Base-by-base conservation (phyloP, 495 filamentous ascomycete genomes). In the Penicillium ochrochloron region DNA sequence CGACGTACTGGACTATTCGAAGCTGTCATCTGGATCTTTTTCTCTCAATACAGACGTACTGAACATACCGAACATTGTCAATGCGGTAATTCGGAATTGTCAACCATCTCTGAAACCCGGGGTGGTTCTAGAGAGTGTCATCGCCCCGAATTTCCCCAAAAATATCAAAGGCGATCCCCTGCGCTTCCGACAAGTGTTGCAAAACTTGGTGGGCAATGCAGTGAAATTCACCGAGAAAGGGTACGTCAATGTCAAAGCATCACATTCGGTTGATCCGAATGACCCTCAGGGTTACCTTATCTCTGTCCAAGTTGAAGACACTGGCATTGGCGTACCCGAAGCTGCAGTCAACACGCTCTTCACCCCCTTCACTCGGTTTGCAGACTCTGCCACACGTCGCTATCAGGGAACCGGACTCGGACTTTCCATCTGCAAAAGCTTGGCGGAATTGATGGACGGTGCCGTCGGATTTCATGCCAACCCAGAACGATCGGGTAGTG, bases 1-100 rank as follows among this genome's bases (percentile, higher is more conserved):
- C 62, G 92, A 96, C 66, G 94, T 95, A 41, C 79, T 96, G 3
- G 93, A 96, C 71, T 89, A 94, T 66, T 94, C 91, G 3, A 96
- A 96, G 69, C 85, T 96, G 19, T 93, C 94, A 63, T 91, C 89
- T 12, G 92, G 91, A 5, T 90, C 91, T 48, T 97, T 96, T 68
- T 90, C 88, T 6, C 79, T 96, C 14, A 87, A 86, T 6, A 73
- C 90, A 1, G 85, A 94, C n/a, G 83, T 94, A 0, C 75, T 86
- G 35, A 87, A 94, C 65, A 84, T 94, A 19, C 82, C 80, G 59
- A 79, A 73, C 48, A 80, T 88, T 60, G 71, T 86, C 31, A 75
- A 74, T 1, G 85, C 85, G 0, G 84, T 89, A 0, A 73, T 85
- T 2, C 81, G 85, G 5, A 82, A 79, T 62, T 82, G 80, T 62